Percentiles rank a stretch among this genome's conserved stretches.
Evolutionary conservation across 129 eudicot genomes (phyloP).

Genomic region (Ambrosia artemisiifolia): DNA sequence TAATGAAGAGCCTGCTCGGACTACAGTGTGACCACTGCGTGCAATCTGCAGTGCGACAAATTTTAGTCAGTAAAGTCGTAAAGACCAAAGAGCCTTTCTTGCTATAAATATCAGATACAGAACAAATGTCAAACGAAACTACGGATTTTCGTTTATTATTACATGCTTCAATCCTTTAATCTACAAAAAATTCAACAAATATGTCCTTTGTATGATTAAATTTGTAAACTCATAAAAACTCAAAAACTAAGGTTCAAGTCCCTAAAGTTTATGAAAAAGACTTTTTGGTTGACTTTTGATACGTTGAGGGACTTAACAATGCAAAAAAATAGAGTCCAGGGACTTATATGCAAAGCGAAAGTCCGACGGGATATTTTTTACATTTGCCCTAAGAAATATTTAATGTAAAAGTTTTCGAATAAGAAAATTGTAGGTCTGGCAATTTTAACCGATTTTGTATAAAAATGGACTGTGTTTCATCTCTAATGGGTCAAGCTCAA

Average conservation of each 20-base stretch:
- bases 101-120: neutral
- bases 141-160: neutral
- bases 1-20: constrained; percentile 68
- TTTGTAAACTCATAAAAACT: neutral
- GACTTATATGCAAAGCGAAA: neutral
- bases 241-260: neutral
- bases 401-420: neutral
- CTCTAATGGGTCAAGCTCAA: neutral
- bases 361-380: neutral
- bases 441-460: too few species aligned
- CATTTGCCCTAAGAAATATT: neutral
- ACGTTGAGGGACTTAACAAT: neutral
- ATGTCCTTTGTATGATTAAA: neutral
- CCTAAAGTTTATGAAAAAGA: neutral
- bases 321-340: neutral
- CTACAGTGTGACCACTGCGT: constrained; percentile 89
- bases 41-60: constrained; percentile 49
- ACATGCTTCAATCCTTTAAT: neutral
- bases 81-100: neutral
- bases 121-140: too few species aligned
- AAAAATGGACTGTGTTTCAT: neutral
- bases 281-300: neutral
- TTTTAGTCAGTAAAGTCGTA: constrained; percentile 5
- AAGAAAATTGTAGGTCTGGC: neutral
- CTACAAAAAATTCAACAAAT: neutral